Evolutionary conservation across 2,329 filamentous ascomycete species (phyloP), one percentile per base, ranked within the genome.

Genomic region (Ophiostoma triangulosporum): DNA sequence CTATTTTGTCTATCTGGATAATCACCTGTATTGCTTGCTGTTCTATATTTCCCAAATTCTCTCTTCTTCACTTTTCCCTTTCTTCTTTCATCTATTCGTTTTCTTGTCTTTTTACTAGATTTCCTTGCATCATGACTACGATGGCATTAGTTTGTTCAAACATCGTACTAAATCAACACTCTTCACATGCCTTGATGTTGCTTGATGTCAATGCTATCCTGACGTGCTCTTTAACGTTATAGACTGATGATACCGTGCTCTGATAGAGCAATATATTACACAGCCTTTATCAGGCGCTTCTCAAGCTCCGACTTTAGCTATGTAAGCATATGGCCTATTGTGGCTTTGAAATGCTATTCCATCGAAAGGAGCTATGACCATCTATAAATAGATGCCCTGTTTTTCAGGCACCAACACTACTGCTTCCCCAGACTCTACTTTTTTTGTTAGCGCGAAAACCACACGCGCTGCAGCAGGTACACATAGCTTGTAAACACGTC

Each of bases 91-190:
- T 35, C 7, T n/a, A n/a, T n/a, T n/a, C n/a, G n/a, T n/a, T 9
- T 20, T 36, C 35, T 20, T 36, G 9, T 36, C 15, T 7, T 20
- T 36, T 36, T 36, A 36, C 35, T 43, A 43, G 38, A 43, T 43
- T 24, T 43, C 38, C 38, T 43, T 45, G 38, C 22, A 45, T 45
- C 22, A 45, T 15, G 22, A 15, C 8, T 45, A 26, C 38, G 38
- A 45, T 45, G 38, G 22, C 38, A 24, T 45, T 26, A 43, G 38
- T 45, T 45, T 45, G 38, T 45, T 55, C 56, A 63, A 64, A 64
- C 64, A 63, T 65, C 62, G 51, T 52, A 54, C 50, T 36, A 46
- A 46, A 33, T 48, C 35, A 43, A 43, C 38, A 40, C 36, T 14
- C 36, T 43, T 43, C 20, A 24, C 22, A 20, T 17, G n/a, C 33